phyloP scores from a whole-genome alignment of 2,329 filamentous ascomycete genomes.

The Aureobasidium sp. region DNA sequence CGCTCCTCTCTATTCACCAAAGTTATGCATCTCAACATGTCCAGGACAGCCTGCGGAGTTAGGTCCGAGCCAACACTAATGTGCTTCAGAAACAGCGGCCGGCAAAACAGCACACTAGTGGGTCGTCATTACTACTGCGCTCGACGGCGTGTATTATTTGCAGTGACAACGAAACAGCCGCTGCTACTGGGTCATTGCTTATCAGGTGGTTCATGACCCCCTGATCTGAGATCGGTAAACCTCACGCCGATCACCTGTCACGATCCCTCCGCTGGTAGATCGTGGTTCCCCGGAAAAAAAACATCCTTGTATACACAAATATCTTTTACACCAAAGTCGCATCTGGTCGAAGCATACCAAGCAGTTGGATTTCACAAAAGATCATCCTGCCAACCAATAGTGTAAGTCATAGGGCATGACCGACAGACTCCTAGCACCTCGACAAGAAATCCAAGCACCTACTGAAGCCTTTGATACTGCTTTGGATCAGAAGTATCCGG shows the following conservation, averaged over 20 bases:
- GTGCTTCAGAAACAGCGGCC: not conserved
- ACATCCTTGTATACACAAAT: not conserved
- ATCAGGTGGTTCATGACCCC: not conserved
- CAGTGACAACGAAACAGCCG: not conserved
- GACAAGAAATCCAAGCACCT: too few relatives aligned
- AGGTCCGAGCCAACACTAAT: not conserved
- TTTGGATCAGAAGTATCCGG: too few relatives aligned
- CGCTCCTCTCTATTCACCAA: not conserved
- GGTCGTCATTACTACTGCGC: not conserved
- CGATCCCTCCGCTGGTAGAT: not conserved
- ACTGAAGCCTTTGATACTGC: too few relatives aligned
- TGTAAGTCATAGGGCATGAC: too few relatives aligned
- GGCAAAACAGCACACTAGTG: not conserved
- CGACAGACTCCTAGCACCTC: too few relatives aligned
- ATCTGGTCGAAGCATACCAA: too few relatives aligned
- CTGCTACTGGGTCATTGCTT: not conserved
- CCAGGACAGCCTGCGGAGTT: not conserved
- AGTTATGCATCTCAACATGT: not conserved
- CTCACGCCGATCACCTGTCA: slow-evolving; percentile 2
- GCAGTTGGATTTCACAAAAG: not conserved
- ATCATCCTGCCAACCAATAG: not conserved
- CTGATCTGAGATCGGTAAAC: not conserved
- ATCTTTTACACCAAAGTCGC: not conserved
- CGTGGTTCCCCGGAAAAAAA: not conserved
- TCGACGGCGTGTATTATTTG: not conserved